A percentile compares a stretch with the other conserved stretches of the same genome.
Conservation (phyloP, 768 basidiomycete species). For the Leccinum subgranulosum region DNA sequence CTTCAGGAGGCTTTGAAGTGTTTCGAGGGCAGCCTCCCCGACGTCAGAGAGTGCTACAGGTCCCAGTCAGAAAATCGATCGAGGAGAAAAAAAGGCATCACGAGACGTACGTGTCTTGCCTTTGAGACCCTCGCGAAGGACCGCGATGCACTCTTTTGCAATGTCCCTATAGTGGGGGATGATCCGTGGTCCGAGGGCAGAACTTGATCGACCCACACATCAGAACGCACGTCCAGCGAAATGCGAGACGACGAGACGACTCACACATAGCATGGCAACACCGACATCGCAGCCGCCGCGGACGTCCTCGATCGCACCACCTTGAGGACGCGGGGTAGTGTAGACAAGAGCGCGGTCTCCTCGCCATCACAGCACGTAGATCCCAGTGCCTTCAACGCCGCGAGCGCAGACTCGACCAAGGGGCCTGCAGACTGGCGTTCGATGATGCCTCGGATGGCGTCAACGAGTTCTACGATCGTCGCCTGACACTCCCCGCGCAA, state of each 20-base stretch:
- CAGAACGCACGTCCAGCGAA: neutral
- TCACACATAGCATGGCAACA: slow-evolving; percentile 66
- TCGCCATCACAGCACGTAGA: slow-evolving; percentile 60
- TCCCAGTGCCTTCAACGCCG: slow-evolving; percentile 58
- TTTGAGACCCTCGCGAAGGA: slow-evolving; percentile 42
- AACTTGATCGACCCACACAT: slow-evolving; percentile 37
- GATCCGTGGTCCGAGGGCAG: slow-evolving; percentile 79
- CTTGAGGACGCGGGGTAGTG: slow-evolving; percentile 57
- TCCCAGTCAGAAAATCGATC: neutral
- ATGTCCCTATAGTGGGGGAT: slow-evolving; percentile 83
- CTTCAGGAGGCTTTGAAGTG: slow-evolving; percentile 66
- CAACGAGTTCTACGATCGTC: slow-evolving; percentile 52
- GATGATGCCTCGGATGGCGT: slow-evolving; percentile 48
- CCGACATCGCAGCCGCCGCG: slow-evolving; percentile 44
- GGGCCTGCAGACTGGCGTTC: slow-evolving; percentile 37
- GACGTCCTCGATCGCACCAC: slow-evolving; percentile 40
- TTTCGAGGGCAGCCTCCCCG: slow-evolving; percentile 35
- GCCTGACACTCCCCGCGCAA: slow-evolving; percentile 51
- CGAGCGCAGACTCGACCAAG: slow-evolving; percentile 48
- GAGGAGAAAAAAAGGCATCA: neutral
- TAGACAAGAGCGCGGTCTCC: slow-evolving; percentile 56
- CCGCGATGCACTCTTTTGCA: slow-evolving; percentile 50
- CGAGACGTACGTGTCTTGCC: slow-evolving; percentile 33
- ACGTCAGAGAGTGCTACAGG: slow-evolving; percentile 32
- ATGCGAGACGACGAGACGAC: neutral